These are phyloP conservation scores for Lecanicillium sp. DNA, from an alignment of 2,329 filamentous ascomycete genomes.

Conservation along the genomic window DNA sequence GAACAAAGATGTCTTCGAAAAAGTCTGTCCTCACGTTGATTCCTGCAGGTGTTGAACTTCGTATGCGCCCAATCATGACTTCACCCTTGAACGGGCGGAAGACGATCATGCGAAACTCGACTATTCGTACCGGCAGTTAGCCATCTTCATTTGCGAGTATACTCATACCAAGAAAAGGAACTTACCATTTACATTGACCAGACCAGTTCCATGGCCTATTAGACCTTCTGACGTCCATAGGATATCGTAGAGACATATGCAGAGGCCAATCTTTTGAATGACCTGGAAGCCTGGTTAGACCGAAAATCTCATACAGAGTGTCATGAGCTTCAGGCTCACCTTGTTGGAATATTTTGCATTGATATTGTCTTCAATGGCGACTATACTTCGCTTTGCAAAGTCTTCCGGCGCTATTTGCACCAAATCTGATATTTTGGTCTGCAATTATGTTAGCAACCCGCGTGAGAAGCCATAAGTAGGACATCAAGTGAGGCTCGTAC, in stretches of 20 bases:
- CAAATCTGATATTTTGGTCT: constrained; percentile 92
- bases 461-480: background rate
- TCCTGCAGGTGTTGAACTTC: constrained; percentile 60
- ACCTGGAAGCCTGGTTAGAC: constrained; percentile 38
- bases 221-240: constrained; percentile 84
- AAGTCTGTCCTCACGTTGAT: constrained; percentile 82
- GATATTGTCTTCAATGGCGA: constrained; percentile 92
- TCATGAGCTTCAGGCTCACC: too few relatives aligned
- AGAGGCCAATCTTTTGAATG: constrained; percentile 89
- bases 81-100: constrained; percentile 96
- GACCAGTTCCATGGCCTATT: constrained; percentile 84
- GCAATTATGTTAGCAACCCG: constrained; percentile 1
- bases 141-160: too few relatives aligned
- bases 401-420: constrained; percentile 87
- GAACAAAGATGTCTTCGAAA: constrained; percentile 87
- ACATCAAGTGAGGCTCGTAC: constrained; percentile 20
- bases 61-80: constrained; percentile 78
- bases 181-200: constrained; percentile 87
- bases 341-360: constrained; percentile 96
- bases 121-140: too few relatives aligned
- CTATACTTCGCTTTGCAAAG: constrained; percentile 72
- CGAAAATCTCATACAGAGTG: too few relatives aligned
- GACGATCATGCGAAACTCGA: constrained; percentile 87
- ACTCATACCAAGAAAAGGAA: background rate
- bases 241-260: constrained; percentile 87